Conservation (phyloP, 2,329 filamentous ascomycete species). For the Arthrobotrys iridis region DNA sequence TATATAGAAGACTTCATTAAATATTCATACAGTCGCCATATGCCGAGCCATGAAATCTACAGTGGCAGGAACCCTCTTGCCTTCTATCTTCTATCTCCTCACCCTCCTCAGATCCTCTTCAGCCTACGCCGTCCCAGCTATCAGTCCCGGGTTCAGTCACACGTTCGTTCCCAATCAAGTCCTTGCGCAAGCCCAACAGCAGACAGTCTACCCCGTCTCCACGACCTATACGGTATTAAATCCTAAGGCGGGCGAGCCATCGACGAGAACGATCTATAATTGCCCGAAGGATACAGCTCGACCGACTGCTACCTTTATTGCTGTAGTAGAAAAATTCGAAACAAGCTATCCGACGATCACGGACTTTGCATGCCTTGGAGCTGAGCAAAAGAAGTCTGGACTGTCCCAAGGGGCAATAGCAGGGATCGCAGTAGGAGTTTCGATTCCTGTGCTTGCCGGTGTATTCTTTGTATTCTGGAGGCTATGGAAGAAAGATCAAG, state of each 20-base stretch:
- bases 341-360: neutral
- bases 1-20: neutral
- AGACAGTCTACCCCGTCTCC: neutral
- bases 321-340: neutral
- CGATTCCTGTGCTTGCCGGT: slow-evolving; percentile 19
- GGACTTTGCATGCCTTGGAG: neutral
- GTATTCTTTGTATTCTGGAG: slow-evolving; percentile 40
- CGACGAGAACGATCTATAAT: neutral
- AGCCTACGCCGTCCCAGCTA: slow-evolving; percentile 15
- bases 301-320: neutral
- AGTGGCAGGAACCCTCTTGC: slow-evolving; percentile 45
- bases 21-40: neutral
- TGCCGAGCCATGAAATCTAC: slow-evolving; percentile 34
- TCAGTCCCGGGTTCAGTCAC: slow-evolving; percentile 5
- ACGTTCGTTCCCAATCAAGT: slow-evolving; percentile 8
- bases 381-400: neutral
- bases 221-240: neutral
- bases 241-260: neutral
- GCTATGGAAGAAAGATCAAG: neutral
- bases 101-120: slow-evolving; percentile 34
- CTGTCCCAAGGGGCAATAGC: slow-evolving; percentile 31
- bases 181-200: slow-evolving; percentile 31
- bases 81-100: slow-evolving; percentile 50
- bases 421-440: slow-evolving; percentile 31
- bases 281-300: neutral